Percentiles rank a stretch among this genome's conserved stretches.
Conservation (phyloP, 352 stramenopile genomes). For the Pythium guiyangense region DNA sequence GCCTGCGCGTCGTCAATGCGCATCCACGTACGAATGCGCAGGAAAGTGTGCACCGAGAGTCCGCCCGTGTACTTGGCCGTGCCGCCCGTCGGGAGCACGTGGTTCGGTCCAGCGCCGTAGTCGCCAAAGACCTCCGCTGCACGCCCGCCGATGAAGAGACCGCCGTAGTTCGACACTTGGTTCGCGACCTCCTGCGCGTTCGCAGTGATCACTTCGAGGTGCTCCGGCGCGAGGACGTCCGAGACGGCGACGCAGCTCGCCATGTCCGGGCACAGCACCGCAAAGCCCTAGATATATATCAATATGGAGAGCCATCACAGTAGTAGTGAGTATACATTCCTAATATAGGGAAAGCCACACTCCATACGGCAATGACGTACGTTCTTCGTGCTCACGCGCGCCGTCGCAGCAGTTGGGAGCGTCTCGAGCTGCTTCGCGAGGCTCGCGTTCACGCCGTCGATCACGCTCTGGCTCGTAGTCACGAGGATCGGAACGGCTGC, state of each 20-base stretch:
- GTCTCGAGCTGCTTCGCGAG: constrained; percentile 71
- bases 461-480: constrained; percentile 79
- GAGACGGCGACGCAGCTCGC: constrained; percentile 75
- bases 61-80: constrained; percentile 97
- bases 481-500: constrained; percentile 96
- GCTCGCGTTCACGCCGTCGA: constrained; percentile 89
- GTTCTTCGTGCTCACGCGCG: constrained; percentile 60
- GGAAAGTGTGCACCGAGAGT: constrained; percentile 97
- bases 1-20: constrained; percentile 90
- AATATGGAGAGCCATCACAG: neutral
- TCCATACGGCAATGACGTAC: constrained; percentile 11
- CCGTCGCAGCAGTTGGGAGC: constrained; percentile 59
- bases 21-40: constrained; percentile 98
- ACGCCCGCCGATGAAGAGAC: constrained; percentile 93
- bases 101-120: constrained; percentile 98
- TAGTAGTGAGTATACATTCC: no score
- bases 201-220: constrained; percentile 90
- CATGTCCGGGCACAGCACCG: constrained; percentile 70
- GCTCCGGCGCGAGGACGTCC: constrained; percentile 80
- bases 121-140: constrained; percentile 96
- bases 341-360: neutral
- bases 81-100: constrained; percentile 96
- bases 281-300: constrained; percentile 43
- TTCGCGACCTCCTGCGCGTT: constrained; percentile 86
- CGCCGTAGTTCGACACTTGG: constrained; percentile 75